These are phyloP conservation scores for Sordaria brevicollis DNA, from an alignment of 495 filamentous ascomycete genomes.

Conservation along the genomic window DNA sequence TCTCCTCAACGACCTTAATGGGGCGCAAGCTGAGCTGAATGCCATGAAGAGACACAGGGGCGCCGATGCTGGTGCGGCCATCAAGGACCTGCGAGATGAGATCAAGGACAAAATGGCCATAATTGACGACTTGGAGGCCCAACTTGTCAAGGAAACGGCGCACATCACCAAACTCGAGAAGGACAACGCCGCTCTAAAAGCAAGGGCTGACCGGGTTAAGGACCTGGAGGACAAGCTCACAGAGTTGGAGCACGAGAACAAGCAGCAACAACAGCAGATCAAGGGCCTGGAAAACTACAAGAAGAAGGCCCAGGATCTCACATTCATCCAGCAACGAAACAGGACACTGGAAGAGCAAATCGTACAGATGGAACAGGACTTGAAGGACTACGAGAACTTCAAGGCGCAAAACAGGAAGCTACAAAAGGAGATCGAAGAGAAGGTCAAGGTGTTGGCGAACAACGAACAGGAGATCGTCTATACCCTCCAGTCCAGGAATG, in stretches of 20 bases:
- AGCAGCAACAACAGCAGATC: conserved; percentile 67
- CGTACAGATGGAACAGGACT: conserved; percentile 54
- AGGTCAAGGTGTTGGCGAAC: conserved; percentile 22
- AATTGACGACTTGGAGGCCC: conserved; percentile 26
- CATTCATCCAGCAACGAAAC: conserved; percentile 26
- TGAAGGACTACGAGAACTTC: conserved; percentile 50
- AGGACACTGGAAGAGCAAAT: conserved; percentile 37
- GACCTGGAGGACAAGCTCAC: conserved; percentile 43
- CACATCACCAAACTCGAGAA: conserved; percentile 24
- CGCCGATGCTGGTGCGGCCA: conserved; percentile 14
- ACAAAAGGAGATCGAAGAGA: conserved; percentile 31
- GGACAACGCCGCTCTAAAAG: conserved; percentile 35
- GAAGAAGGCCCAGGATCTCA: conserved; percentile 59
- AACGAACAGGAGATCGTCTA: conserved; percentile 34
- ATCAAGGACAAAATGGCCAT: conserved; percentile 27
- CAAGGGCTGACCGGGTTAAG: conserved; percentile 32
- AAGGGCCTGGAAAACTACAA: conserved; percentile 66
- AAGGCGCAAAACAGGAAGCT: conserved; percentile 47
- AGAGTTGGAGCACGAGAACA: conserved; percentile 60
- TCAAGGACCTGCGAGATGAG: conserved; percentile 31
- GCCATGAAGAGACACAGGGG: conserved; percentile 19
- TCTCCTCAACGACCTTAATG: conserved; percentile 14
- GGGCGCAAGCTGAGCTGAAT: conserved; percentile 19
- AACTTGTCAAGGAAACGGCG: conserved; percentile 25
- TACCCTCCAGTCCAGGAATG: conserved; percentile 24